These are phyloP conservation scores for Yamadazyma taylorii DNA, from an alignment of 1,139 yeast genomes.

Conservation along the genomic window DNA sequence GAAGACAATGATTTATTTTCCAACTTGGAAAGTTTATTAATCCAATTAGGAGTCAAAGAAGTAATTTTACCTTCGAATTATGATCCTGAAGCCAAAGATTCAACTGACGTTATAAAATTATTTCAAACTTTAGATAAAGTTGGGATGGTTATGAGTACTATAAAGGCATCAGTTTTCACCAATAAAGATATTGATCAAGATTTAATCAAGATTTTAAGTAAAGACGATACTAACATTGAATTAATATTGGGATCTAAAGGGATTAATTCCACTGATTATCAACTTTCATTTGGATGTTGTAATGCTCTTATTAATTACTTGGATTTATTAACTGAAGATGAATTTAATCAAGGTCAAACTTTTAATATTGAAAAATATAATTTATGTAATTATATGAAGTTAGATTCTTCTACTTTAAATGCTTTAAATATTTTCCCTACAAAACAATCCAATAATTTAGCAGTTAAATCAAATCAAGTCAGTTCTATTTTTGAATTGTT, in stretches of 20 bases:
- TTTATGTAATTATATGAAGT: conserved; percentile 75
- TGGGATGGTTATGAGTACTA: conserved; percentile 70
- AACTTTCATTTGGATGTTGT: conserved; percentile 46
- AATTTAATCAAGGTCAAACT: conserved; percentile 26
- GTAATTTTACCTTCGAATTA: conserved; percentile 59
- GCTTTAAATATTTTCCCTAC: conserved; percentile 84
- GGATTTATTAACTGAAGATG: conserved; percentile 52
- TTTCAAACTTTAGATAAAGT: conserved; percentile 64
- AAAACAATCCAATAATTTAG: conserved; percentile 19
- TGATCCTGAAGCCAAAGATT: conserved; percentile 30
- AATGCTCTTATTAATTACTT: conserved; percentile 67
- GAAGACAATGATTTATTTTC: conserved; percentile 85
- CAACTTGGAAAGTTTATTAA: conserved; percentile 78
- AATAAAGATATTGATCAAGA: conserved; percentile 73
- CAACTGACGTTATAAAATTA: conserved; percentile 46
- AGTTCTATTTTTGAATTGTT: conserved; percentile 75
- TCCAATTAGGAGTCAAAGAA: conserved; percentile 89
- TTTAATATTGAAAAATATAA: conserved; percentile 65
- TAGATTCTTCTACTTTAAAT: conserved; percentile 85
- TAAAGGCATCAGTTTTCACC: conserved; percentile 56
- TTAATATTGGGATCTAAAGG: conserved; percentile 62
- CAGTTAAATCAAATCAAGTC: conserved; percentile 43
- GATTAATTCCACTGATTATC: conserved; percentile 36
- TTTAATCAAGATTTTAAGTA: conserved; percentile 58
- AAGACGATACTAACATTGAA: conserved; percentile 37